A percentile compares a stretch with the other conserved stretches of the same genome.
phyloP scores from a whole-genome alignment of 75 land plant genomes.

The Picea glauca region DNA sequence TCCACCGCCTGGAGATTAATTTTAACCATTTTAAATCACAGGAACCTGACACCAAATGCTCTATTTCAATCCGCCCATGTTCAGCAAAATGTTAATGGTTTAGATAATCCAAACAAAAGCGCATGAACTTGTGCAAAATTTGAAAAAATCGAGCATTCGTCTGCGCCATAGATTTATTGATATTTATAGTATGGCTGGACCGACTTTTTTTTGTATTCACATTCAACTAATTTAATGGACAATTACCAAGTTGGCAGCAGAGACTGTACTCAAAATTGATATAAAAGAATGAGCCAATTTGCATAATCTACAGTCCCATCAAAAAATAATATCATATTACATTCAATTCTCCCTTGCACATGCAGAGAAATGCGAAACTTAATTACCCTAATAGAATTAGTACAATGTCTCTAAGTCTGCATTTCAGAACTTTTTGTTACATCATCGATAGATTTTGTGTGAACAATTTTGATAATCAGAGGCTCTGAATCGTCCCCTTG shows the following conservation, averaged over 20 bases:
- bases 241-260: constrained; percentile 3
- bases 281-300: constrained; percentile 4
- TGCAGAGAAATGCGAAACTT: background rate
- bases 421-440: background rate
- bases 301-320: background rate
- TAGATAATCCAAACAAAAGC: background rate
- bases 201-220: background rate
- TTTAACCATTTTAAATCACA: background rate
- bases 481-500: background rate
- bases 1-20: background rate
- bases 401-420: background rate
- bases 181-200: background rate
- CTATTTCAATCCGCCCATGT: background rate
- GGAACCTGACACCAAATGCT: background rate
- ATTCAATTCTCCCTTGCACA: background rate
- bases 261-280: background rate
- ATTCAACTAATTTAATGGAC: background rate
- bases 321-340: constrained; percentile 6
- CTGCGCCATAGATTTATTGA: background rate
- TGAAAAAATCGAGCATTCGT: background rate
- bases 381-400: background rate
- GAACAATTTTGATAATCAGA: constrained; percentile 5
- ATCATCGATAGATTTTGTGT: background rate
- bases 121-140: background rate
- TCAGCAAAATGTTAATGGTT: background rate